These are phyloP conservation scores for Clavariopsis aquatica DNA, from an alignment of 495 filamentous ascomycete species.

Conservation along the genomic window DNA sequence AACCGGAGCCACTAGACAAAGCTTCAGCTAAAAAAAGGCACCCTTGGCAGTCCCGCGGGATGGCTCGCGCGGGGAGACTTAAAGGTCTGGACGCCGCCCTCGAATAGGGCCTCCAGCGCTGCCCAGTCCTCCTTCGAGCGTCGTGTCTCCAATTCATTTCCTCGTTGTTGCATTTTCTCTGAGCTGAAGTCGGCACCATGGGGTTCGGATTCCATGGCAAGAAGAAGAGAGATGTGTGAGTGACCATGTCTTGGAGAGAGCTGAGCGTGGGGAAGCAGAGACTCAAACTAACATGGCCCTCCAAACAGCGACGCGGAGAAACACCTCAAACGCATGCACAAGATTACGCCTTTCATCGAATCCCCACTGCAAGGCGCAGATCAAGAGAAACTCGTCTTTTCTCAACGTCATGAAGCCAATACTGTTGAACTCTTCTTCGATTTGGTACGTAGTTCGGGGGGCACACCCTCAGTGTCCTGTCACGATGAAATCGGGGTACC, in stretches of 20 bases:
- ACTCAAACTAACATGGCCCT: neutral
- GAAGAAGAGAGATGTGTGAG: slow-evolving; percentile 26
- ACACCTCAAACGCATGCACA: slow-evolving; percentile 34
- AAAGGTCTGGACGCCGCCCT: slow-evolving; percentile 1
- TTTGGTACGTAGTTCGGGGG: too few relatives aligned
- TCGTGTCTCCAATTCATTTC: neutral
- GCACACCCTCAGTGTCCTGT: too few relatives aligned
- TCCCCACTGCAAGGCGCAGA: slow-evolving; percentile 33
- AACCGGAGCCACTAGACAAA: neutral
- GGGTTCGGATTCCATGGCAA: slow-evolving; percentile 18
- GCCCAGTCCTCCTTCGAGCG: neutral
- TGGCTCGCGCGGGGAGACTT: neutral
- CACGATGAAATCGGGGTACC: too few relatives aligned
- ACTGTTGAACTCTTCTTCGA: slow-evolving; percentile 68
- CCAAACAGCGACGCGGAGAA: slow-evolving; percentile 29
- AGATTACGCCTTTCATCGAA: slow-evolving; percentile 31
- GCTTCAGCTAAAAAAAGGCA: slow-evolving; percentile 1
- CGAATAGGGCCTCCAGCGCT: neutral
- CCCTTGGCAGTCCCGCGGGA: neutral
- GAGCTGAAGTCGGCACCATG: slow-evolving; percentile 1
- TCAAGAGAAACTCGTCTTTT: slow-evolving; percentile 34
- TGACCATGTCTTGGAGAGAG: neutral
- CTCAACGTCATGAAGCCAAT: slow-evolving; percentile 52
- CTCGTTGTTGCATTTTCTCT: neutral
- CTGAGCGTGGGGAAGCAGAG: neutral